Conservation (phyloP, 2,329 filamentous ascomycete species). For the Basipetospora sp. region DNA sequence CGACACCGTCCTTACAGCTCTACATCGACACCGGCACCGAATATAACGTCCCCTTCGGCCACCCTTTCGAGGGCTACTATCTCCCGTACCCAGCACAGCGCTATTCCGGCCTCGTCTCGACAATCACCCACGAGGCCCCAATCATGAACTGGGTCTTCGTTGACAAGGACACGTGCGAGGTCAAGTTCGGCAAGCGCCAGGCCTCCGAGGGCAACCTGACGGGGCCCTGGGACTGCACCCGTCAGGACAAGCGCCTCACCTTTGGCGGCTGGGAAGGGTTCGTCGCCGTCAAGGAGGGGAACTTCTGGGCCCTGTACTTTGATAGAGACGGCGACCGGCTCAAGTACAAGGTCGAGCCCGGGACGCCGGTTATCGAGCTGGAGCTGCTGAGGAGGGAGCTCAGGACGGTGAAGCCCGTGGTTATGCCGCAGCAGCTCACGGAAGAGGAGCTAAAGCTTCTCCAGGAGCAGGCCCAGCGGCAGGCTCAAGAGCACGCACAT, state of each 20-base stretch:
- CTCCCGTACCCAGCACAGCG: constrained; percentile 40
- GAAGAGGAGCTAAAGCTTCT: constrained; percentile 1
- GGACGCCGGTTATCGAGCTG: constrained; percentile 37
- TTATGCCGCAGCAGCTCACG: constrained; percentile 4
- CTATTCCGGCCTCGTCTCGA: constrained; percentile 31
- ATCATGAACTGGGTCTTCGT: constrained; percentile 37
- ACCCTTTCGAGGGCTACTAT: constrained; percentile 42
- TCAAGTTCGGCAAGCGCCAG: constrained; percentile 30
- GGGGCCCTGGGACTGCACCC: constrained; percentile 36
- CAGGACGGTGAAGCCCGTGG: constrained; percentile 6
- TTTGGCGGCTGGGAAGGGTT: constrained; percentile 36
- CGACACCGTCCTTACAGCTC: constrained; percentile 17
- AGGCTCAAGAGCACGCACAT: neutral
- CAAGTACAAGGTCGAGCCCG: constrained; percentile 26
- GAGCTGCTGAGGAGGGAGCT: constrained; percentile 36
- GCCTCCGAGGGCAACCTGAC: constrained; percentile 28
- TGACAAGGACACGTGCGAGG: constrained; percentile 28
- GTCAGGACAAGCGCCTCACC: constrained; percentile 35
- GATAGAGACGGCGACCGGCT: constrained; percentile 32
- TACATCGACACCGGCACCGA: constrained; percentile 30
- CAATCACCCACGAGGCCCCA: constrained; percentile 32
- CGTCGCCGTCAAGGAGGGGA: constrained; percentile 28
- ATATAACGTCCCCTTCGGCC: constrained; percentile 21
- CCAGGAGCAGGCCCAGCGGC: neutral
- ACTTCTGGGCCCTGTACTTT: constrained; percentile 32